A percentile compares a stretch with the other conserved stretches of the same genome.
Evolutionary conservation across 2,329 filamentous ascomycete genomes (phyloP).

Genomic region (Trichophyton verrucosum): DNA sequence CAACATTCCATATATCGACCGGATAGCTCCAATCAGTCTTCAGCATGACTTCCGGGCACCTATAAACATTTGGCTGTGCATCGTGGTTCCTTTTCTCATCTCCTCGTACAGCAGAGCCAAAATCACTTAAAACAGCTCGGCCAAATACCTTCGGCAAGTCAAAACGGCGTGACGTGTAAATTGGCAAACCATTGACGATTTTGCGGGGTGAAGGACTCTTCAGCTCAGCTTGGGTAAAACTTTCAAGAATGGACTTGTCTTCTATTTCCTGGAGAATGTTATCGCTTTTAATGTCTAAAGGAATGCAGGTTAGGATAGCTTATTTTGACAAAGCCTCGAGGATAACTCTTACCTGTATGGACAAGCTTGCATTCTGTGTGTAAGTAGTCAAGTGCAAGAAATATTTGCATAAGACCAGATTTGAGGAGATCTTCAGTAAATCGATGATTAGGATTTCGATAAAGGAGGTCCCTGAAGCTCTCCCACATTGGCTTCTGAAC

Average conservation of each 20-base stretch:
- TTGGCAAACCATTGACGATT: conserved; percentile 18
- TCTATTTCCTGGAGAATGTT: conserved; percentile 30
- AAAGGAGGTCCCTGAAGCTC: conserved; percentile 29
- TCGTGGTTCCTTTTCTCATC: conserved; percentile 32
- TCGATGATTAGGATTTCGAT: conserved; percentile 26
- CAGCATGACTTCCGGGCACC: conserved; percentile 36
- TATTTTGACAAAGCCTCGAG: neutral
- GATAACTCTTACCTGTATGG: conserved; percentile 29
- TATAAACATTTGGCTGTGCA: conserved; percentile 29
- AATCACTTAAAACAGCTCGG: conserved; percentile 26
- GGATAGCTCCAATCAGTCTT: conserved; percentile 34
- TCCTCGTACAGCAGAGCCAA: conserved; percentile 27
- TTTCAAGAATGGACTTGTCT: conserved; percentile 26
- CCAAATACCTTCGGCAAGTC: conserved; percentile 23
- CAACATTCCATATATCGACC: conserved; percentile 42
- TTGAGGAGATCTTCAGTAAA: conserved; percentile 31
- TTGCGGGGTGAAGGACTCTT: conserved; percentile 29
- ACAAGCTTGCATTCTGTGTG: conserved; percentile 34
- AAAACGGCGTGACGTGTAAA: conserved; percentile 29
- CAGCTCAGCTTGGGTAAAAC: conserved; percentile 26
- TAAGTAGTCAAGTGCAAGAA: conserved; percentile 33
- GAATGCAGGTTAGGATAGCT: neutral
- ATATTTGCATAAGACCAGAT: conserved; percentile 25
- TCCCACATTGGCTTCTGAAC: conserved; percentile 30
- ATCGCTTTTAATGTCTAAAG: conserved; percentile 32